phyloP scores from a whole-genome alignment of 176 grass and related monocot genomes.

The Rhynchospora tenuis region DNA sequence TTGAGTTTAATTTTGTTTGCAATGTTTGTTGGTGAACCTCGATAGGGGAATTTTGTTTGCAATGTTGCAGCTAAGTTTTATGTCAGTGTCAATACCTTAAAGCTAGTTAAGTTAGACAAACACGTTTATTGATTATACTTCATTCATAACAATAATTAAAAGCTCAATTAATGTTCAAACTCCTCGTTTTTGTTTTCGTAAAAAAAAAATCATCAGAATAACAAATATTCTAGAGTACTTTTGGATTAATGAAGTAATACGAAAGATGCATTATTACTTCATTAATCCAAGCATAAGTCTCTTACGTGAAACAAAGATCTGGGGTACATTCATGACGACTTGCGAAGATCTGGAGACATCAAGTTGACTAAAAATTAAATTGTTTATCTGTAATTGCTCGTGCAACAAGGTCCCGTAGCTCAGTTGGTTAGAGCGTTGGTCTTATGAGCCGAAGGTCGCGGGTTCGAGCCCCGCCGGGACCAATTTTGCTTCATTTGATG shows the following conservation, averaged over 20 bases:
- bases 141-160: too few relatives aligned
- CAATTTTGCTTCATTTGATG: conserved; percentile 7
- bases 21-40: not conserved
- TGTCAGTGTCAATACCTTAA: too few relatives aligned
- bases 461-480: conserved; percentile 98
- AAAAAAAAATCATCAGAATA: not conserved
- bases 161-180: not conserved
- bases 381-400: not conserved
- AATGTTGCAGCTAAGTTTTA: too few relatives aligned
- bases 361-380: too few relatives aligned
- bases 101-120: too few relatives aligned
- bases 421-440: conserved; percentile 99
- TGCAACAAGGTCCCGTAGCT: conserved; percentile 53
- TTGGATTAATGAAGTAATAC: too few relatives aligned
- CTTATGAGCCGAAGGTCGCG: conserved; percentile 98
- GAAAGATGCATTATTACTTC: too few relatives aligned
- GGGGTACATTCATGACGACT: not conserved
- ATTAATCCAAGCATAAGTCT: too few relatives aligned
- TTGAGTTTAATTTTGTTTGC: not conserved
- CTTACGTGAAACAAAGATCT: too few relatives aligned
- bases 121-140: too few relatives aligned
- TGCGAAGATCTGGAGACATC: not conserved
- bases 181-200: not conserved
- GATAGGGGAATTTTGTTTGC: too few relatives aligned
- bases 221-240: not conserved